A percentile compares a stretch with the other conserved stretches of the same genome.
Conservation (phyloP, 352 stramenopile genomes). For the Aphanomyces invadans region DNA sequence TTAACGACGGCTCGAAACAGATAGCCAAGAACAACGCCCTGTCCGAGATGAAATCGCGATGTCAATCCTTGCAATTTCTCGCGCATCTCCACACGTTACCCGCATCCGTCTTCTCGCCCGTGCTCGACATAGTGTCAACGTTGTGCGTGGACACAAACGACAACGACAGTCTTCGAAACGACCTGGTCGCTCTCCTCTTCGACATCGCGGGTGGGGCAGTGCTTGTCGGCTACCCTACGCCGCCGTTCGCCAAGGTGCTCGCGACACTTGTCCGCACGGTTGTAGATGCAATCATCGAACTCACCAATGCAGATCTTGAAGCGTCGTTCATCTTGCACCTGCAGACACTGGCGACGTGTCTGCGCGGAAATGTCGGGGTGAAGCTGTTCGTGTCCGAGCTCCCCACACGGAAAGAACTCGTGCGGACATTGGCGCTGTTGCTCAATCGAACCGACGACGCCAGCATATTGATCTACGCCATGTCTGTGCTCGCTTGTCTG, state of each 20-base stretch:
- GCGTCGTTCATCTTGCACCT: slow-evolving; percentile 58
- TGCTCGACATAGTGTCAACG: neutral
- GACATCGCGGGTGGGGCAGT: neutral
- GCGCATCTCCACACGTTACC: slow-evolving; percentile 3
- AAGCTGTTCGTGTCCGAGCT: slow-evolving; percentile 72
- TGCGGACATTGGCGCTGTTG: slow-evolving; percentile 68
- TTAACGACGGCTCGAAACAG: neutral
- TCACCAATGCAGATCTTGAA: slow-evolving; percentile 34
- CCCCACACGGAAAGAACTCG: slow-evolving; percentile 71
- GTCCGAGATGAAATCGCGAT: neutral
- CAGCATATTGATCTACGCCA: slow-evolving; percentile 65
- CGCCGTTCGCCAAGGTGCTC: slow-evolving; percentile 54
- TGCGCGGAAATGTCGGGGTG: slow-evolving; percentile 62
- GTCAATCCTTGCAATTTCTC: slow-evolving; percentile 3
- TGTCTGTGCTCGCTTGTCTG: slow-evolving; percentile 64
- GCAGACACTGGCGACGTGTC: slow-evolving; percentile 52
- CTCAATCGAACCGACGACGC: slow-evolving; percentile 72
- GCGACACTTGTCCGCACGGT: slow-evolving; percentile 53
- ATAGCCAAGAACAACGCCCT: neutral
- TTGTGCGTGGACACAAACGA: neutral
- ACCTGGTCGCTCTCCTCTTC: slow-evolving; percentile 4
- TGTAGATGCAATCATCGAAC: slow-evolving; percentile 20
- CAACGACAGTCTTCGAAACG: slow-evolving; percentile 4
- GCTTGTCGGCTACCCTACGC: slow-evolving; percentile 60
- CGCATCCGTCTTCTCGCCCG: neutral